Conservation (phyloP, 805 yeast species). For the Ogataea parapolymorpha region DNA sequence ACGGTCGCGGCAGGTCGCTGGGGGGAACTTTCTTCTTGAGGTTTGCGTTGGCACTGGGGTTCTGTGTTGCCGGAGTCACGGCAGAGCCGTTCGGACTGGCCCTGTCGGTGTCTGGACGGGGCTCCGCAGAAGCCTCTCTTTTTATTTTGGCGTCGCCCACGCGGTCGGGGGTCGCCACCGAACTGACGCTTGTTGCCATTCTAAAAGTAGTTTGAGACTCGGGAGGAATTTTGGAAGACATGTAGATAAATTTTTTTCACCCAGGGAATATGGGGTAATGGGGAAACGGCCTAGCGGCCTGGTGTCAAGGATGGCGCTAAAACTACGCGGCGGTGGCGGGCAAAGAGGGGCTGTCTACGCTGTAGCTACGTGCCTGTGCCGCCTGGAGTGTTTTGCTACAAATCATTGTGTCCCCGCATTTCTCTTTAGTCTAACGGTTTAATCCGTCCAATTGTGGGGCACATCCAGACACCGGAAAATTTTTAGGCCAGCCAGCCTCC, state of each 20-base stretch:
- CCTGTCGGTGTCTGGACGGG: neutral
- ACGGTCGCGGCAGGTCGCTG: constrained; percentile 53
- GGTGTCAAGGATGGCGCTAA: too few relatives aligned
- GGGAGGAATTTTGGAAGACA: constrained; percentile 28
- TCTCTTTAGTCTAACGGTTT: constrained; percentile 5
- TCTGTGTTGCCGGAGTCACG: constrained; percentile 22
- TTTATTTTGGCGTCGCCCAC: neutral
- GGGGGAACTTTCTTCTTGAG: constrained; percentile 24
- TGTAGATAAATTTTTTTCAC: constrained; percentile 10
- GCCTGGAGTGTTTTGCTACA: neutral
- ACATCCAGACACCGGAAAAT: constrained; percentile 10
- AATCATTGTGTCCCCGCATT: neutral
- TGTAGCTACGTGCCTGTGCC: neutral
- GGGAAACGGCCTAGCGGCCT: constrained; percentile 1
- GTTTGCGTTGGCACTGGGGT: constrained; percentile 19
- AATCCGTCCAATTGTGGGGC: constrained; percentile 8
- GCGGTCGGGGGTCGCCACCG: constrained; percentile 1
- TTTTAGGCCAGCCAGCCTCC: neutral
- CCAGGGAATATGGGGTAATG: constrained; percentile 6
- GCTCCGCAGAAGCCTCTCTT: neutral
- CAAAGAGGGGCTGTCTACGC: neutral
- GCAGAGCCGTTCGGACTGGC: constrained; percentile 7
- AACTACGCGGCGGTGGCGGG: neutral
- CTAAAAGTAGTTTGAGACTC: constrained; percentile 29
- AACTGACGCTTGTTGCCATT: constrained; percentile 25